These are phyloP conservation scores for Cicer judaicum DNA, from an alignment of 306 rosid species.

Conservation along the genomic window DNA sequence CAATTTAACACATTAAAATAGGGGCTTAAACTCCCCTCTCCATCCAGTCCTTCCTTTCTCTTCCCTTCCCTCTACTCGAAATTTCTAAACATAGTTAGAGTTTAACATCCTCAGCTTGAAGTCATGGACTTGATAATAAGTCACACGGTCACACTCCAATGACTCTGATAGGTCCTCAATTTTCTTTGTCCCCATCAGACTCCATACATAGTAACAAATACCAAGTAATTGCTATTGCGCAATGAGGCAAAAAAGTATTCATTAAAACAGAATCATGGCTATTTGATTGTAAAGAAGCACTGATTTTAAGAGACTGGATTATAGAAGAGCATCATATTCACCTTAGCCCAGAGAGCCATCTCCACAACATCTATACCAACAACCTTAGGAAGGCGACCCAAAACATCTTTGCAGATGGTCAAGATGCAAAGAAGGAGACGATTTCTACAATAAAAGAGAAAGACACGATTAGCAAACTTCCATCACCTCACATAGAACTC, in stretches of 20 bases:
- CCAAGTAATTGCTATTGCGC: slow-evolving; percentile 1
- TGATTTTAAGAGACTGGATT: slow-evolving; percentile 34
- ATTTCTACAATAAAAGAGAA: slow-evolving; percentile 60
- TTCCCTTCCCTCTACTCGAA: background rate
- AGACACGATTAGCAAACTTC: slow-evolving; percentile 31
- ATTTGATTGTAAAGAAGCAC: slow-evolving; percentile 31
- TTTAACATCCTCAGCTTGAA: slow-evolving; percentile 33
- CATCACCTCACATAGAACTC: slow-evolving; percentile 21
- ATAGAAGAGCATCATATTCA: slow-evolving; percentile 48
- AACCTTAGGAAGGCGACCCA: slow-evolving; percentile 92
- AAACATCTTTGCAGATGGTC: slow-evolving; percentile 79
- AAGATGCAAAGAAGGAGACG: slow-evolving; percentile 78
- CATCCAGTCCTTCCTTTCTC: slow-evolving; percentile 1
- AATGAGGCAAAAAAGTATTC: slow-evolving; percentile 5
- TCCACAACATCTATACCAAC: slow-evolving; percentile 98
- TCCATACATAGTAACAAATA: slow-evolving; percentile 24
- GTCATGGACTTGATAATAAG: slow-evolving; percentile 24
- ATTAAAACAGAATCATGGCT: slow-evolving; percentile 21
- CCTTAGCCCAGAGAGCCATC: slow-evolving; percentile 99
- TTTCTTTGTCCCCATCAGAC: no score
- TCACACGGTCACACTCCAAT: slow-evolving; percentile 1
- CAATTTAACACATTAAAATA: slow-evolving; percentile 32
- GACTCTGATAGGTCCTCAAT: no score
- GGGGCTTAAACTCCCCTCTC: background rate
- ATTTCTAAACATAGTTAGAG: slow-evolving; percentile 30